Evolutionary conservation across 257 asterid species (phyloP), one percentile per base, ranked within the genome.

Genomic region (Plantago major): DNA sequence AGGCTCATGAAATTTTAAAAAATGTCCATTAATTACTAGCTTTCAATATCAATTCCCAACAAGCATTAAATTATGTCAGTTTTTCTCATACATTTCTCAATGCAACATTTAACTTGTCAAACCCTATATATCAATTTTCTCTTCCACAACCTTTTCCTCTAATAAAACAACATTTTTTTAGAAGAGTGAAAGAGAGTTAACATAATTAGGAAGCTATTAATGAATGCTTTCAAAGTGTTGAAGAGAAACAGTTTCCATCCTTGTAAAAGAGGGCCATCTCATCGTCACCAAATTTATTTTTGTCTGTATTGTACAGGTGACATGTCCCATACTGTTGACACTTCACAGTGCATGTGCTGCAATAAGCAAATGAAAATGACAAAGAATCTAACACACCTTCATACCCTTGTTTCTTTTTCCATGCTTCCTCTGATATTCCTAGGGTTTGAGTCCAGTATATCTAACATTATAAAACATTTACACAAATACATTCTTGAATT

Each of bases 351-450:
- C n/a, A 40, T 11, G 50, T 40, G n/a, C 52, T 65, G 47, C 9
- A 72, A 69, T 9, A 52, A 78, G 79, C 69, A 69, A 76, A 62
- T n/a, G 55, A 58, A 76, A 63, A 16, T 48, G 70, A 71, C 54
- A 62, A 72, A 67, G 67, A 66, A 74, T 71, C 73, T 60, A 68
- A 76, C 64, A 65, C 55, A 38, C 26, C 26, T 22, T 22, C 26
- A 22, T 1, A 22, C 26, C 26, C 26, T 22, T 46, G 40, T 66
- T 71, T 78, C 73, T 47, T 30, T 72, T 78, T 76, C 68, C 53
- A 60, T 64, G 78, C 33, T 45, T 44, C 11, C 42, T 28, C 16
- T 58, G 38, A 72, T 10, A 37, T 64, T 58, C 59, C 68, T 72
- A 68, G 75, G 67, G 70, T 43, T 69, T 58, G 22, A 46, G 13